Base-by-base conservation (phyloP, 805 yeast species). In the Pichia insulana region DNA sequence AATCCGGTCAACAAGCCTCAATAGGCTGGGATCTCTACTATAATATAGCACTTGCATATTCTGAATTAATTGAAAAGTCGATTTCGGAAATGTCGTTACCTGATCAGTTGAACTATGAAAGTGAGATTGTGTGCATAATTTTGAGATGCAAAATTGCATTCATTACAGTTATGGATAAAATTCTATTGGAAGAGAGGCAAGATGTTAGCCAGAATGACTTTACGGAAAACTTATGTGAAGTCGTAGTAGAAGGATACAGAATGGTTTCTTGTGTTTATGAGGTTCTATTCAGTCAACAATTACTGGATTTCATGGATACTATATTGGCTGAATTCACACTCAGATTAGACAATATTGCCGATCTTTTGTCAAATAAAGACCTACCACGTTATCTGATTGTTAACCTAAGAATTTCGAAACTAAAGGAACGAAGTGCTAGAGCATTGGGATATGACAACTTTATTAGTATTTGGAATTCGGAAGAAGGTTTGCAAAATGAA, bases 21-120 rank as follows among this genome's bases (percentile, higher is more conserved):
- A 37, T 50, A 16, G 65, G 70, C 3, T 55, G 63, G 56, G 80
- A 75, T 49, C 57, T 74, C 37, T 55, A 66, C 26, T 73, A 62
- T 54, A 75, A 74, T 47, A 56, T 68, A 10, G 74, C 69, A 0
- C 51, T 74, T 35, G 73, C 69, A 7, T 71, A 71, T 48, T 65
- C 67, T 26, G 78, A 74, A 47, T 62, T 62, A 9, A 55, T 73
- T 31, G 80, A 74, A 41, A 57, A 50, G 10, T 33, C 41, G 12
- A 40, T 41, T 32, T 25, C 30, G 5, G 47, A 48, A 20, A 9
- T 36, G 7, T 16, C 31, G 3, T 28, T 39, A n/a, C 12, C 40
- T 12, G 30, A 36, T 3, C 22, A 37, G 15, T 7, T 40, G 1
- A 26, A 27, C 13, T 12, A 18, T 4, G 27, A 36, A 11, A 35